These are phyloP conservation scores for Fusarium sublunatum DNA, from an alignment of 2,329 filamentous ascomycete species.

Conservation along the genomic window DNA sequence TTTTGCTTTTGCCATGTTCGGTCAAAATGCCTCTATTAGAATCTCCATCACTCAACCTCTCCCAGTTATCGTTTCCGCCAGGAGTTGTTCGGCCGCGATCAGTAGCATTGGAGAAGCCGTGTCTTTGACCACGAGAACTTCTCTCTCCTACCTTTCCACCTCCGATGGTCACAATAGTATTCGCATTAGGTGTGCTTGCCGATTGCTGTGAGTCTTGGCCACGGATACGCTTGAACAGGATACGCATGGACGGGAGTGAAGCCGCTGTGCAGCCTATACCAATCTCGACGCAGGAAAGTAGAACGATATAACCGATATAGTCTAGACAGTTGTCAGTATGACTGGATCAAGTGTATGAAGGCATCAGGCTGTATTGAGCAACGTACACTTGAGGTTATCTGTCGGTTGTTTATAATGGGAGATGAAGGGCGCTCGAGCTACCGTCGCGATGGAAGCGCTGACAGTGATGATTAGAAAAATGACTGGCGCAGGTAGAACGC, in stretches of 20 bases:
- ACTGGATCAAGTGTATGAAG: background rate
- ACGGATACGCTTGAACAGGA: background rate
- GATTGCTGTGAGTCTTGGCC: background rate
- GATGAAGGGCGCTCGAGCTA: constrained; percentile 11
- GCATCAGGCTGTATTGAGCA: accelerated
- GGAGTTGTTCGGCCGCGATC: background rate
- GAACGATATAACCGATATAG: constrained; percentile 5
- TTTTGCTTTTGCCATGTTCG: background rate
- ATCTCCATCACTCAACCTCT: constrained; percentile 1
- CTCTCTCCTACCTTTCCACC: background rate
- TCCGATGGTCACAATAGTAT: background rate
- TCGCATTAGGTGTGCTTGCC: background rate
- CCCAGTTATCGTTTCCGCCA: background rate
- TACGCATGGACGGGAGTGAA: background rate
- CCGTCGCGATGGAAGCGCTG: constrained; percentile 12
- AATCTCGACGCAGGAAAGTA: constrained; percentile 13
- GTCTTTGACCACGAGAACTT: background rate
- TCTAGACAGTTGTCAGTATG: background rate
- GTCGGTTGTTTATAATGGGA: background rate
- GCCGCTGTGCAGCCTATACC: constrained; percentile 1
- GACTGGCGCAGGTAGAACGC: accelerated
- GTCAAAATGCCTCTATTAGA: background rate
- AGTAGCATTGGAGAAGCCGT: background rate
- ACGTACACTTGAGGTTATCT: constrained; percentile 16
- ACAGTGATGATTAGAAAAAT: no score